phyloP scores from a whole-genome alignment of 805 yeast genomes.

The Hanseniaspora singularis region DNA sequence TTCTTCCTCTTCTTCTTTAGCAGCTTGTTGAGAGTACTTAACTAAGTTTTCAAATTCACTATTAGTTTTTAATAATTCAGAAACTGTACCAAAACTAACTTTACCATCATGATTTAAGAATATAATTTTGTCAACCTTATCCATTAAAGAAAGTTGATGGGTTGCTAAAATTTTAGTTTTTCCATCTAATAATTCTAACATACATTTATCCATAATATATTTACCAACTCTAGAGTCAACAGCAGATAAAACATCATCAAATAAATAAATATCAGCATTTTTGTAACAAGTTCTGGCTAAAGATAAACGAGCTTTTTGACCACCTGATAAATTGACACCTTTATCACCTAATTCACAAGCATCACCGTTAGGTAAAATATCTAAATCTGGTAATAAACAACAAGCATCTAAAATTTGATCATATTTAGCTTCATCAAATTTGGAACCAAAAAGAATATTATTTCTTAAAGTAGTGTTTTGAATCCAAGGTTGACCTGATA shows the following conservation, averaged over 20 bases:
- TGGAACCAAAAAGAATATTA: constrained; percentile 50
- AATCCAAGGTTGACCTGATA: constrained; percentile 56
- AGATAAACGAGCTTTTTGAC: constrained; percentile 63
- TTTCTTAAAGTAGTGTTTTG: constrained; percentile 62
- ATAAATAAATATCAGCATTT: constrained; percentile 45
- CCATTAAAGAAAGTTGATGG: constrained; percentile 57
- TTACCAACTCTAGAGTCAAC: constrained; percentile 70
- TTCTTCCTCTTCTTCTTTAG: constrained; percentile 23
- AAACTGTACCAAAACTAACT: constrained; percentile 43
- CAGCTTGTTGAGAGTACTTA: constrained; percentile 29
- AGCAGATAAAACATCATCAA: constrained; percentile 66
- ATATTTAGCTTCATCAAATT: constrained; percentile 39
- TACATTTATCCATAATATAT: constrained; percentile 51
- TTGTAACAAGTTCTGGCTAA: constrained; percentile 63
- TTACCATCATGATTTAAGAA: constrained; percentile 53
- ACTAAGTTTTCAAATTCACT: constrained; percentile 38
- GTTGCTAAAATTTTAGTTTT: constrained; percentile 64
- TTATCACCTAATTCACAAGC: constrained; percentile 62
- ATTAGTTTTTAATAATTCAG: constrained; percentile 35
- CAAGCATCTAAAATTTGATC: constrained; percentile 45
- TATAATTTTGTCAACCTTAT: constrained; percentile 50
- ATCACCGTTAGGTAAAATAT: constrained; percentile 54
- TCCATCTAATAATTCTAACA: constrained; percentile 38
- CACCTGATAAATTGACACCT: constrained; percentile 68
- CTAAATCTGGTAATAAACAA: constrained; percentile 46